Conservation (phyloP, 371 early-diverging fungal species). For the Mucor circinelloides region DNA sequence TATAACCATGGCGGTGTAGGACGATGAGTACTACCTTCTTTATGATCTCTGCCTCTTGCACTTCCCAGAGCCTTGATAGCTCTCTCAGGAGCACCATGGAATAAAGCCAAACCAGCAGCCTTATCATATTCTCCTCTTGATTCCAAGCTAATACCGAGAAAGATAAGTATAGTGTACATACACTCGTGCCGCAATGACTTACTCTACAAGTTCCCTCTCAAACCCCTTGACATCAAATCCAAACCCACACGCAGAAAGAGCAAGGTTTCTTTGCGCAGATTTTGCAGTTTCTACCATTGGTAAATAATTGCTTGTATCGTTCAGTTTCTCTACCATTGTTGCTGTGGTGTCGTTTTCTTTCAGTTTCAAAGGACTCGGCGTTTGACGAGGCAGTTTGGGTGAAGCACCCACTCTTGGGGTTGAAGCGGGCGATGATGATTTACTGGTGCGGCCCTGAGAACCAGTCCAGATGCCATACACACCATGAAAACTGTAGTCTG, state of each 20-base stretch:
- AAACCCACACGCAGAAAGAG: slow-evolving; percentile 77
- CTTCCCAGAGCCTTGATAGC: slow-evolving; percentile 73
- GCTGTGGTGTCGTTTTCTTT: slow-evolving; percentile 3
- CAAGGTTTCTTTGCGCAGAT: slow-evolving; percentile 64
- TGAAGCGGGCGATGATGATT: slow-evolving; percentile 44
- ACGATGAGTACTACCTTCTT: slow-evolving; percentile 5
- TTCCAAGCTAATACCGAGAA: slow-evolving; percentile 59
- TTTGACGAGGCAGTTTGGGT: slow-evolving; percentile 15
- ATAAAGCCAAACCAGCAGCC: slow-evolving; percentile 87
- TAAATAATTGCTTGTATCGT: slow-evolving; percentile 15
- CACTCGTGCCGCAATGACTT: slow-evolving; percentile 14
- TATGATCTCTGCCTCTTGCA: slow-evolving; percentile 52
- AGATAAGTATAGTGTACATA: not conserved
- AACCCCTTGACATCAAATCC: slow-evolving; percentile 63
- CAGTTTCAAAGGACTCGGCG: not conserved
- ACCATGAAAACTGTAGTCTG: slow-evolving; percentile 75
- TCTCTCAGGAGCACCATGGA: slow-evolving; percentile 74
- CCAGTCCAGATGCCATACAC: slow-evolving; percentile 63
- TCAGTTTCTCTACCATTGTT: not conserved
- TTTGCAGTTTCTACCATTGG: slow-evolving; percentile 58
- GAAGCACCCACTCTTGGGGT: slow-evolving; percentile 21
- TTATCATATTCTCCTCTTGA: slow-evolving; percentile 69
- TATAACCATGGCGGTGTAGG: not conserved
- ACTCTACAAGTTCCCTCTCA: slow-evolving; percentile 66
- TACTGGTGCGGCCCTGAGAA: slow-evolving; percentile 12